phyloP scores from a whole-genome alignment of 768 basidiomycete genomes.

The Boletus rex-veris region DNA sequence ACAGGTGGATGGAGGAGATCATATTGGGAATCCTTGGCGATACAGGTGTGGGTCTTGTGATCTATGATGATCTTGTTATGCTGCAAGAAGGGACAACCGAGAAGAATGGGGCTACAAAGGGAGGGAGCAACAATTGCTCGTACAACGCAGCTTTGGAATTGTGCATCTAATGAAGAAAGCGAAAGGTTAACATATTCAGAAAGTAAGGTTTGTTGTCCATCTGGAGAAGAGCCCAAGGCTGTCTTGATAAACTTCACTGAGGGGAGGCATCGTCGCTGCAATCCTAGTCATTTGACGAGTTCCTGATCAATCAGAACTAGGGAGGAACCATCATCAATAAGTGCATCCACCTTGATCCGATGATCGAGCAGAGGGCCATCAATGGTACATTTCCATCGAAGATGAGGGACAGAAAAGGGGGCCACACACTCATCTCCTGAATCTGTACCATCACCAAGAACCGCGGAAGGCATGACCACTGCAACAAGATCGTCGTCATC shows the following conservation, averaged over 20 bases:
- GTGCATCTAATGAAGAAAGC: conserved; percentile 3
- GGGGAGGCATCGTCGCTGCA: not conserved
- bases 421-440: not conserved
- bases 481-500: too few species aligned
- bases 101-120: conserved; percentile 28
- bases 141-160: not conserved
- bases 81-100: conserved; percentile 34
- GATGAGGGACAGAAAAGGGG: conserved; percentile 2
- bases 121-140: conserved; percentile 22
- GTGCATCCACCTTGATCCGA: conserved; percentile 2
- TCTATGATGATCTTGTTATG: conserved; percentile 36
- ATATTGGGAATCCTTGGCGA: conserved; percentile 1
- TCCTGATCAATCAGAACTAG: conserved; percentile 29
- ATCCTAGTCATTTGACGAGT: not conserved
- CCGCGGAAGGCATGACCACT: too few species aligned
- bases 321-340: conserved; percentile 32
- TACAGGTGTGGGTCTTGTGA: conserved; percentile 3
- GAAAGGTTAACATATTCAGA: conserved; percentile 5
- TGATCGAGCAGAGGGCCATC: not conserved
- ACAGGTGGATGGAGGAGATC: conserved; percentile 2
- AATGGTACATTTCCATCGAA: conserved; percentile 13
- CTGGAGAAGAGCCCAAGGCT: too few species aligned
- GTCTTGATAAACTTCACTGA: too few species aligned
- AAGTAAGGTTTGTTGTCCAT: too few species aligned
- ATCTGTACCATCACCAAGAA: too few species aligned